Evolutionary conservation across 257 asterid genomes (phyloP).

Genomic region (Fraxinus pennsylvanica): DNA sequence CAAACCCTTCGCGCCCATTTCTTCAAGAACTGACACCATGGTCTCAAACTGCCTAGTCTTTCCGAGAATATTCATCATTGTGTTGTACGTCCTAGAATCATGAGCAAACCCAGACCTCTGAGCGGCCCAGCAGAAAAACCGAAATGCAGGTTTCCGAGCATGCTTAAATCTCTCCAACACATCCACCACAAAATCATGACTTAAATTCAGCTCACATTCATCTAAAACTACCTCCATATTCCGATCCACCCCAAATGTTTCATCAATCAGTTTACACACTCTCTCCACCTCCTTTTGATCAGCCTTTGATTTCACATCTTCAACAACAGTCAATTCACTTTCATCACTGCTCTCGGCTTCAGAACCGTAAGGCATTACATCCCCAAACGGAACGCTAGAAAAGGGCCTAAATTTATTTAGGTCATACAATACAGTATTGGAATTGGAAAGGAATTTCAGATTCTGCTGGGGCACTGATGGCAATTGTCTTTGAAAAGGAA

Average conservation of each 20-base stretch:
- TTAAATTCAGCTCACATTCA: slow-evolving; percentile 60
- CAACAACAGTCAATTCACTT: slow-evolving; percentile 23
- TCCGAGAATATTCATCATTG: slow-evolving; percentile 72
- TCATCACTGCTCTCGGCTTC: slow-evolving; percentile 42
- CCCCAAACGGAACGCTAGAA: slow-evolving; percentile 34
- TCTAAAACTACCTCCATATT: slow-evolving; percentile 90
- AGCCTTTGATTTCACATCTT: slow-evolving; percentile 34
- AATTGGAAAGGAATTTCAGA: slow-evolving; percentile 6
- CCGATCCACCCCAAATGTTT: slow-evolving; percentile 74
- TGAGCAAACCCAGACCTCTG: slow-evolving; percentile 58
- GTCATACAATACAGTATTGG: slow-evolving; percentile 1
- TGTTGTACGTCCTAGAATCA: slow-evolving; percentile 66
- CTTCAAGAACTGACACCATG: slow-evolving; percentile 71
- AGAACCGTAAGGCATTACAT: slow-evolving; percentile 38
- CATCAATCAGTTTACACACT: slow-evolving; percentile 73
- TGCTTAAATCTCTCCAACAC: slow-evolving; percentile 75
- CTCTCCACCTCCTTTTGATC: slow-evolving; percentile 64
- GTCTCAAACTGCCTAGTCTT: slow-evolving; percentile 93
- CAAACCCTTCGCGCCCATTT: slow-evolving; percentile 82
- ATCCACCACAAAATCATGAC: slow-evolving; percentile 68
- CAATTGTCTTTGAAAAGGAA: slow-evolving; percentile 61
- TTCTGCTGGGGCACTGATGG: slow-evolving; percentile 27
- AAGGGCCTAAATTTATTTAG: slow-evolving; percentile 37
- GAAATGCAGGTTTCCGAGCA: slow-evolving; percentile 86
- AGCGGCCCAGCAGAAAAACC: slow-evolving; percentile 80